Evolutionary conservation across 2,329 filamentous ascomycete genomes (phyloP).

Genomic region (Sarocladium oryzae): DNA sequence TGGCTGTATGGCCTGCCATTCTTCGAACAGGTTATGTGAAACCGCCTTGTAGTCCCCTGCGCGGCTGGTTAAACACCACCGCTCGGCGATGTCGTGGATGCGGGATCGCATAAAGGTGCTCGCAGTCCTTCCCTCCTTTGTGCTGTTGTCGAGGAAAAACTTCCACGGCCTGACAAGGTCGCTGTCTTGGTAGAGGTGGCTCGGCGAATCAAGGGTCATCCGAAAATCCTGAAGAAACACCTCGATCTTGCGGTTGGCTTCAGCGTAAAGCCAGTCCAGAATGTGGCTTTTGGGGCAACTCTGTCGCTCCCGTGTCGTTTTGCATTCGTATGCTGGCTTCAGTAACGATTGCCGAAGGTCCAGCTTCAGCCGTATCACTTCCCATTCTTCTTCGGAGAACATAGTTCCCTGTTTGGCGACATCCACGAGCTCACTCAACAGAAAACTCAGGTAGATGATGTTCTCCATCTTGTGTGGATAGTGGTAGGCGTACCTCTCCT

Average conservation of each 20-base stretch:
- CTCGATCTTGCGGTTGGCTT: slow-evolving; percentile 39
- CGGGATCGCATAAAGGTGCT: no score
- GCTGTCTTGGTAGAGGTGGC: slow-evolving; percentile 26
- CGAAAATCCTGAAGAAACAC: slow-evolving; percentile 28
- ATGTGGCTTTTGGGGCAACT: slow-evolving; percentile 38
- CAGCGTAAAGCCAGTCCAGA: slow-evolving; percentile 56
- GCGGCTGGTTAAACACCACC: slow-evolving; percentile 29
- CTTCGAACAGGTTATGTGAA: slow-evolving; percentile 30
- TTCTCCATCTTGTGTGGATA: slow-evolving; percentile 37
- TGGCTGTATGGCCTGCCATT: slow-evolving; percentile 37
- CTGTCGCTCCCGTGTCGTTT: slow-evolving; percentile 14
- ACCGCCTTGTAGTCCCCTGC: slow-evolving; percentile 18
- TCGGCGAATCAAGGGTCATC: slow-evolving; percentile 12
- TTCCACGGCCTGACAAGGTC: slow-evolving; percentile 29
- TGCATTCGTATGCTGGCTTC: slow-evolving; percentile 39
- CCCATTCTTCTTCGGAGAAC: slow-evolving; percentile 39
- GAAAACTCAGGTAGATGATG: slow-evolving; percentile 42
- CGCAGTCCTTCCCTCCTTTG: no score
- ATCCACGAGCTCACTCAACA: slow-evolving; percentile 51
- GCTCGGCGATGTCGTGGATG: slow-evolving; percentile 20
- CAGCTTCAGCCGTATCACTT: slow-evolving; percentile 27
- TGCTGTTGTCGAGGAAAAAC: slow-evolving; percentile 24
- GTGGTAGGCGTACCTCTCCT: slow-evolving; percentile 57
- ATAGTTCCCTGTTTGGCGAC: slow-evolving; percentile 47
- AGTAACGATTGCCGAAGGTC: slow-evolving; percentile 9